Evolutionary conservation across 169 alveolate species (phyloP).

Genomic region (Plasmodium berghei): DNA sequence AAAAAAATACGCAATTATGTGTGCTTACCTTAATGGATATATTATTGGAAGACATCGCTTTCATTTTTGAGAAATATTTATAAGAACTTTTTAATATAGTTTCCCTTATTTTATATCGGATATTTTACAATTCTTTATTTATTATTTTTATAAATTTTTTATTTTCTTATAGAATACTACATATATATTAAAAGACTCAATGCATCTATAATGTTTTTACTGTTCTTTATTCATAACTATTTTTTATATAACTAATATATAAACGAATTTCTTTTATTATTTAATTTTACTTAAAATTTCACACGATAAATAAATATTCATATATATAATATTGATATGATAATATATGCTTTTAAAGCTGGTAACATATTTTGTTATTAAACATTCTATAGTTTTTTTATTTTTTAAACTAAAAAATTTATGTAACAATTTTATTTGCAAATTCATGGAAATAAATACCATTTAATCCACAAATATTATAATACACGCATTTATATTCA

Average conservation of each 20-base stretch:
- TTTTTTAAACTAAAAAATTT: too few species aligned
- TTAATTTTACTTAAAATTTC: neutral
- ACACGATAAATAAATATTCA: neutral
- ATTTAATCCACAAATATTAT: too few species aligned
- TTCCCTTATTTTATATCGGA: constrained; percentile 6
- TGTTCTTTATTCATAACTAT: constrained; percentile 29
- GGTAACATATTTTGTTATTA: too few species aligned
- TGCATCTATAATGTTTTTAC: constrained; percentile 4
- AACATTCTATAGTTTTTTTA: too few species aligned
- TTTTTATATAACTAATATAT: constrained; percentile 12
- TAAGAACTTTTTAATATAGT: neutral
- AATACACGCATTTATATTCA: too few species aligned
- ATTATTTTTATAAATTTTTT: neutral
- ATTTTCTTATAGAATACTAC: constrained; percentile 13
- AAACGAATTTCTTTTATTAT: neutral
- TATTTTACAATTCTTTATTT: neutral
- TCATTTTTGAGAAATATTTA: neutral
- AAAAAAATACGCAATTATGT: neutral
- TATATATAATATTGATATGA: neutral
- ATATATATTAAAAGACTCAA: constrained; percentile 29
- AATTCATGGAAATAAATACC: too few species aligned
- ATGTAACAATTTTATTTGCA: too few species aligned
- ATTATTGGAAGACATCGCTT: neutral
- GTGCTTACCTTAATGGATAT: constrained; percentile 1
- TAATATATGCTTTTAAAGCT: too few species aligned